A percentile compares a stretch with the other conserved stretches of the same genome.
Conservation (phyloP, 1,139 yeast species). For the Suhomyces terraborum region DNA sequence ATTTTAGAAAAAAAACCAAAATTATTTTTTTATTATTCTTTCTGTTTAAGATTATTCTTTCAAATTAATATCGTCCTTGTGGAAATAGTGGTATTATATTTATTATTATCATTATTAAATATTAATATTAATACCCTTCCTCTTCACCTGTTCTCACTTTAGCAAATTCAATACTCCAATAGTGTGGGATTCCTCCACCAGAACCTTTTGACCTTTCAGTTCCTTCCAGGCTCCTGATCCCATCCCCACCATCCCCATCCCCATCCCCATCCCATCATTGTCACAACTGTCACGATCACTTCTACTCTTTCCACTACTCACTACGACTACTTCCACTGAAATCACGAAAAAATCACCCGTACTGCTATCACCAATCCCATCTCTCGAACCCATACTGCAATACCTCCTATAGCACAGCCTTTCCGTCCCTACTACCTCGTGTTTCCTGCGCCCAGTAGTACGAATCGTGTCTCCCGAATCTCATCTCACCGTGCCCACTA, state of each 20-base stretch:
- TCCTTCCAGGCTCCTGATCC: not conserved
- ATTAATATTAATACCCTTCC: slow-evolving; percentile 12
- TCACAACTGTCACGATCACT: not conserved
- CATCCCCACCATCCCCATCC: slow-evolving; percentile 1
- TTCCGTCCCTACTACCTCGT: too few relatives aligned
- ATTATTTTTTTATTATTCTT: slow-evolving; percentile 16
- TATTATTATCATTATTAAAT: too few relatives aligned
- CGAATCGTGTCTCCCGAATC: too few relatives aligned
- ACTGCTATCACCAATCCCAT: too few relatives aligned
- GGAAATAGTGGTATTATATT: slow-evolving; percentile 7
- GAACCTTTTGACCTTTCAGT: not conserved
- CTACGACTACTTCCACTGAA: too few relatives aligned
- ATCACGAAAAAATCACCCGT: too few relatives aligned
- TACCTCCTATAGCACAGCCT: too few relatives aligned
- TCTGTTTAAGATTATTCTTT: slow-evolving; percentile 14
- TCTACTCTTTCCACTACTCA: not conserved
- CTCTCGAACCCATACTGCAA: too few relatives aligned
- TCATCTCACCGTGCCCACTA: too few relatives aligned
- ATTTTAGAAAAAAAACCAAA: slow-evolving; percentile 9
- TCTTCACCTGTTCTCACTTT: slow-evolving; percentile 4
- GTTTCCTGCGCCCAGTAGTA: too few relatives aligned
- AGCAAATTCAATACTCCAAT: not conserved
- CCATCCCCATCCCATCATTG: not conserved
- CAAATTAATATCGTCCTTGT: slow-evolving; percentile 13
- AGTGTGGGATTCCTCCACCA: slow-evolving; percentile 1